Base-by-base conservation (phyloP, 192 early-diverging fungal species). In the Entophlyctis luteolus region DNA sequence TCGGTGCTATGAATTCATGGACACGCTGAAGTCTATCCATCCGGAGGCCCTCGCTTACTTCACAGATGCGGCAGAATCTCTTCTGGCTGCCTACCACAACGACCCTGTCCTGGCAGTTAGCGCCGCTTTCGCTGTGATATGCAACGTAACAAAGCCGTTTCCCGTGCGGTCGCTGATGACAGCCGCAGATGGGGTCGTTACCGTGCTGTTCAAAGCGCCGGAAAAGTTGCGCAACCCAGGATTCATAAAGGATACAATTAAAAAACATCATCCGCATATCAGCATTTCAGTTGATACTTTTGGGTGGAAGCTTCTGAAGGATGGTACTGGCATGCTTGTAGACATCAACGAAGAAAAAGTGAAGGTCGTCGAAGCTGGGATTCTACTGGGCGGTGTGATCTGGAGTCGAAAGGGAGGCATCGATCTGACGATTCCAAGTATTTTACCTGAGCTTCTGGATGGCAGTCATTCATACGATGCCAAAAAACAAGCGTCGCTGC, bases 91-190 rank as follows among this genome's bases (percentile, higher is more conserved):
- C 50, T 89, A 83, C 65, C 72, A 78, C 18, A 88, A 85, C 42
- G 86, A 94, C 75, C 81, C 93, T 5, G 77, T 87, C 47, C 80
- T 90, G 23, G 92, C 93, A 4, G 73, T 96, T 33, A 78, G 86
- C 5, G 89, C 93, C 3, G 88, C 90, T n/a, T 79, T 98, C 46
- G 95, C 95, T 29, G 86, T 89, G 50, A 89, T 97, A 42, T 86
- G 90, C 47, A 89, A 91, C 62, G 96, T 92, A 63, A 81, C 85
- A 36, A 81, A 89, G 66, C 94, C 93, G 48, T 82, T 97, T 52
- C 81, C 88, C 55, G 77, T 81, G 18, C 89, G 95, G 39, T 93
- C 91, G 22, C 77, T 96, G 48, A 75, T 96, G 59, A 85, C 88
- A 10, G 92, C 93, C 50, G 84, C 90, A 45, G 89, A 92, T 54